phyloP scores from a whole-genome alignment of 2,329 filamentous ascomycete species.

The Penicillium sp. region DNA sequence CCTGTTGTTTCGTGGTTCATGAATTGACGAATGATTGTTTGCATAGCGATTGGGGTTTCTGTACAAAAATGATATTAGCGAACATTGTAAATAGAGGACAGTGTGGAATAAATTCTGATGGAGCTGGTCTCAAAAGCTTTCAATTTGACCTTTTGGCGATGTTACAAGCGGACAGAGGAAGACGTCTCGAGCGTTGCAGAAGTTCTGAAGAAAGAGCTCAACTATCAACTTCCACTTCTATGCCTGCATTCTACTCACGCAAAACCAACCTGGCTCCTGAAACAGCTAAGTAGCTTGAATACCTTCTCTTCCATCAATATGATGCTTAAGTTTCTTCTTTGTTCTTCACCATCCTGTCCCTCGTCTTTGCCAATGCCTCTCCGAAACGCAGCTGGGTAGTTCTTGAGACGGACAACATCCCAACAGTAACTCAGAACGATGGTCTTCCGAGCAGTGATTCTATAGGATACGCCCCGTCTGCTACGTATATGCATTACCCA shows the following conservation, averaged over 20 bases:
- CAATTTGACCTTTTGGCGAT: not conserved
- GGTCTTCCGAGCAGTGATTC: slow-evolving; percentile 9
- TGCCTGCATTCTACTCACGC: not conserved
- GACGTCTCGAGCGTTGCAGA: not conserved
- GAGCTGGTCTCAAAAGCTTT: not conserved
- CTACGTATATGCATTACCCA: slow-evolving; percentile 2
- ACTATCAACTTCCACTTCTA: not conserved
- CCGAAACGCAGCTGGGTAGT: slow-evolving; percentile 8
- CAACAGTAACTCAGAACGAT: slow-evolving; percentile 12
- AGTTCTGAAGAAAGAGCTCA: not conserved
- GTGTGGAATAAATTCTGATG: not conserved
- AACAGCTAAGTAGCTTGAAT: not conserved
- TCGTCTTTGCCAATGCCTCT: not conserved
- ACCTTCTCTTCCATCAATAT: not conserved
- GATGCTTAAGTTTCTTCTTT: not conserved
- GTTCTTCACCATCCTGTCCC: not conserved
- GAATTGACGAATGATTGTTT: not conserved
- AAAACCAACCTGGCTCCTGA: not conserved
- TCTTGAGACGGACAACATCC: slow-evolving; percentile 15
- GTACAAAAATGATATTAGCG: not conserved
- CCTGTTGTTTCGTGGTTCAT: not conserved
- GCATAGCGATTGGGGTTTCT: not conserved
- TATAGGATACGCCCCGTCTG: slow-evolving; percentile 7
- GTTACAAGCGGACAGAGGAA: too few species aligned
- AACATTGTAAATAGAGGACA: not conserved